Evolutionary conservation across 345 rosid genomes (phyloP), one percentile per base, ranked within the genome.

Genomic region (Cardamine chenopodiifolia): DNA sequence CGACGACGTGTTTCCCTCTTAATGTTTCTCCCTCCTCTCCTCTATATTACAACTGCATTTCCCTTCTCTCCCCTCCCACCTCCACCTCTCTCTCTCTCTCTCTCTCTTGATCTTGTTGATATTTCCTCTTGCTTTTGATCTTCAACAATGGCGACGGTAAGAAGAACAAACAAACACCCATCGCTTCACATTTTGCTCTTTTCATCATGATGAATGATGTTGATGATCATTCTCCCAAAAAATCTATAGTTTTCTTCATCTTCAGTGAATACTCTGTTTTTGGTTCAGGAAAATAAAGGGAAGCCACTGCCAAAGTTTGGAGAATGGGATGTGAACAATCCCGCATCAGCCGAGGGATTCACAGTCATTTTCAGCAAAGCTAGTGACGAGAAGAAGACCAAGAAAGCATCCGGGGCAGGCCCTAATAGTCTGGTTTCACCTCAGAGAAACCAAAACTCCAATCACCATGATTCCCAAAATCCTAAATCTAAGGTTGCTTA

Each of bases 291-390:
- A 78, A 84, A 81, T 8, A 85, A 80, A 81, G 86, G 86, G 75
- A 81, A 59, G 47, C 83, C 86, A 29, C 64, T 85, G 71, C 89
- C 89, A 20, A 85, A 83, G 79, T 85, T 85, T 71, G 89, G 89
- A 17, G 89, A 85, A 56, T 85, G 89, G 89, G 85, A 85, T 82
- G 87, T 83, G 47, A 85, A 82, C 59, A 82, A 85, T 65, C 89
- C 86, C 0, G 70, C 89, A 42, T 83, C 89, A 8, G 89, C 89
- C 0, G 89, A 85, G 71, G 89, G 89, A 52, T 83, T 82, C 76
- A 85, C 89, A 0, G 85, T 85, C 70, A 83, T 83, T 47, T 85
- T 85, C 83, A 83, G 83, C 83, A 85, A 85, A 75, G 89, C 89
- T 71, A 82, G 89, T 39, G 77, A 85, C 44, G 87, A 85, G 75